These are phyloP conservation scores for Paramecium sonneborni DNA, from an alignment of 73 alveolate genomes.

Conservation along the genomic window DNA sequence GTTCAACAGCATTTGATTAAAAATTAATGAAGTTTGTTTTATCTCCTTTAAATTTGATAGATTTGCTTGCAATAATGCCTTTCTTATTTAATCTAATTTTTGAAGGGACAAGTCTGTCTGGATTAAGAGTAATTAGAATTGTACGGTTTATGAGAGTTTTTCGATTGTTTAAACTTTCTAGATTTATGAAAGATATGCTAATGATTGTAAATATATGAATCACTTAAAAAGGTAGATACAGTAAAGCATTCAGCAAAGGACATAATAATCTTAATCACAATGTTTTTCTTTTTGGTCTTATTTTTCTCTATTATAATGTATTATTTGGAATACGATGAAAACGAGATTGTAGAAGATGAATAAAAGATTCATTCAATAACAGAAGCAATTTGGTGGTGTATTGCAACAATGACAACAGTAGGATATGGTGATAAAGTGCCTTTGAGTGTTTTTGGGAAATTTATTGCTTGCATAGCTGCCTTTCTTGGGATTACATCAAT, in stretches of 20 bases:
- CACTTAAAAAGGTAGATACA: conserved; percentile 47
- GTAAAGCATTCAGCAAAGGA: conserved; percentile 19
- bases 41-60: conserved; percentile 36
- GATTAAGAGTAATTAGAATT: conserved; percentile 34
- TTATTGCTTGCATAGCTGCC: conserved; percentile 53
- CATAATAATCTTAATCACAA: not conserved
- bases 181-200: conserved; percentile 4
- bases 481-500: conserved; percentile 56
- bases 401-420: conserved; percentile 65
- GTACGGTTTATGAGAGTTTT: conserved; percentile 20
- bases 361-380: conserved; percentile 31
- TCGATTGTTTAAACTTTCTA: not conserved
- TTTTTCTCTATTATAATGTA: conserved; percentile 50
- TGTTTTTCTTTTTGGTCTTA: conserved; percentile 30
- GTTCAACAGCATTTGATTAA: conserved; percentile 48
- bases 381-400: conserved; percentile 57
- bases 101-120: not conserved
- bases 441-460: conserved; percentile 16
- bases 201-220: conserved; percentile 22
- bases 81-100: not conserved
- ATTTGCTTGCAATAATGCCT: conserved; percentile 24
- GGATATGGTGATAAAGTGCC: conserved; percentile 70
- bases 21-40: not conserved
- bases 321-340: conserved; percentile 39
- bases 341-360: not conserved